Evolutionary conservation across 768 basidiomycete species (phyloP).

Genomic region (Neoboletus subvelutipes): DNA sequence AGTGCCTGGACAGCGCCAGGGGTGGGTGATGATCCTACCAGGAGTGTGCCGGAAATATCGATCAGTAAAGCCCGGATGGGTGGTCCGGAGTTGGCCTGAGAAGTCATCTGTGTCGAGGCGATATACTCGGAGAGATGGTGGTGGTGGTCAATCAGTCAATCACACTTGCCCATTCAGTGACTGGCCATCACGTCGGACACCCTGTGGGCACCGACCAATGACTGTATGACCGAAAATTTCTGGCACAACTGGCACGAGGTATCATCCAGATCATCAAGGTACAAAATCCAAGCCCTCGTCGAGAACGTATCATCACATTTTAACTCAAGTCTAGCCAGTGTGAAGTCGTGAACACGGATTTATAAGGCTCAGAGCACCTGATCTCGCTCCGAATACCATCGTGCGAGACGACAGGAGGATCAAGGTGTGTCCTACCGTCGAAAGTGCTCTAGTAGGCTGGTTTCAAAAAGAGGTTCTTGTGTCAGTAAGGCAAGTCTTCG

Average conservation of each 20-base stretch:
- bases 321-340: not conserved
- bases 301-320: not conserved
- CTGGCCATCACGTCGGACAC: not conserved
- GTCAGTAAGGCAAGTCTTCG: not conserved
- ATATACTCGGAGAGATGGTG: not conserved
- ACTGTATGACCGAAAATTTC: not conserved
- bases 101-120: not conserved
- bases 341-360: too few species aligned
- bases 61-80: constrained; percentile 53
- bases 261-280: not conserved
- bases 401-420: not conserved
- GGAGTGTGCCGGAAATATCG: constrained; percentile 68
- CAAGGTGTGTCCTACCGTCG: not conserved
- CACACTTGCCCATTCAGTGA: not conserved
- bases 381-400: not conserved
- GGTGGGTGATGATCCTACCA: constrained; percentile 51
- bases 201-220: not conserved
- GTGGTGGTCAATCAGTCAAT: not conserved
- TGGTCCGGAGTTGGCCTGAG: not conserved
- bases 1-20: constrained; percentile 39
- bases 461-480: not conserved
- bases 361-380: not conserved
- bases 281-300: not conserved
- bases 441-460: not conserved
- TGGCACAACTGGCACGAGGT: not conserved